These are phyloP conservation scores for Lunularia cruciata DNA, from an alignment of 225 moss, liverwort and hornwort genomes.

Conservation along the genomic window DNA sequence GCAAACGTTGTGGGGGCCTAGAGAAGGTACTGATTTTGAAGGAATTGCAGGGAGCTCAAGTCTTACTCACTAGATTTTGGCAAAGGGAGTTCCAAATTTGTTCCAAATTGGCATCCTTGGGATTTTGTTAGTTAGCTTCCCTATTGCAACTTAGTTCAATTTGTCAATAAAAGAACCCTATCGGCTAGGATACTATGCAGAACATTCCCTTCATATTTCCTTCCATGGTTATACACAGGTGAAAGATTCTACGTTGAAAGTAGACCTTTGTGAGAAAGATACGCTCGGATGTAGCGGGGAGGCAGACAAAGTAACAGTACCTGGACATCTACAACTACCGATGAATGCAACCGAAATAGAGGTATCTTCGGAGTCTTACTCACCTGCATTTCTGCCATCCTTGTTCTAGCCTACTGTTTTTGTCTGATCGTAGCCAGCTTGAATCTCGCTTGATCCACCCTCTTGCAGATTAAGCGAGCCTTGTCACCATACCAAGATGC, in stretches of 20 bases:
- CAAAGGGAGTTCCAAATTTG: no score
- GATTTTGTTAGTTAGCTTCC: no score
- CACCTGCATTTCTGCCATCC: no score
- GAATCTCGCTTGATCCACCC: not conserved
- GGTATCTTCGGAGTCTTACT: constrained; percentile 27
- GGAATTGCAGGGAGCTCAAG: no score
- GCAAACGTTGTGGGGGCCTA: no score
- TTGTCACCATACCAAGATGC: constrained; percentile 53
- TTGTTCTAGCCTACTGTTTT: no score
- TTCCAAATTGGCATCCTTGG: no score
- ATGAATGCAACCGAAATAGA: constrained; percentile 68
- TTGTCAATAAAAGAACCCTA: no score
- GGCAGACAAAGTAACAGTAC: constrained; percentile 33
- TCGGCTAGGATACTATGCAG: not conserved
- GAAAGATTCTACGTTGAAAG: constrained; percentile 63
- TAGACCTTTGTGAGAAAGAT: constrained; percentile 58
- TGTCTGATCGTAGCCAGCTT: no score
- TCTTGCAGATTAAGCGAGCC: constrained; percentile 56
- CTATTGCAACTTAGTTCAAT: no score
- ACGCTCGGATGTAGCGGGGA: constrained; percentile 48
- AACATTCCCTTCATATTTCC: not conserved
- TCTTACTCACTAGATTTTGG: no score
- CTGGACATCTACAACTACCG: constrained; percentile 58
- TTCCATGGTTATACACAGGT: constrained; percentile 42
- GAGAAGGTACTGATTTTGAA: no score